Percentiles rank a stretch among this genome's conserved stretches.
Conservation (phyloP, 2,329 filamentous ascomycete genomes). For the Alternaria triticimaculans region DNA sequence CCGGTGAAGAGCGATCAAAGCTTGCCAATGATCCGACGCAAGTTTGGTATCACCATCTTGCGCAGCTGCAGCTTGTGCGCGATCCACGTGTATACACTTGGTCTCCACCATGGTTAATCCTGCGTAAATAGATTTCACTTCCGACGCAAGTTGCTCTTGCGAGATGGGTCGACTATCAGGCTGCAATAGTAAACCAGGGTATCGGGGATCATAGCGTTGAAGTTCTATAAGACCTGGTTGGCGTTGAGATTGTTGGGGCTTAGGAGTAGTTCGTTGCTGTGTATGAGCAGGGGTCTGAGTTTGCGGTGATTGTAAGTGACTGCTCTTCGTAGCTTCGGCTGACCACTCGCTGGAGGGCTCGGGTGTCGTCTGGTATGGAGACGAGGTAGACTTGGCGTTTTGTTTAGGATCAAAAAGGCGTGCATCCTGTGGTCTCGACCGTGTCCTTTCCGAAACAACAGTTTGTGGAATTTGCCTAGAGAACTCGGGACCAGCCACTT, state of each 20-base stretch:
- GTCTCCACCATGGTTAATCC: conserved; percentile 85
- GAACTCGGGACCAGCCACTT: conserved; percentile 36
- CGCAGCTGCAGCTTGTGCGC: conserved; percentile 61
- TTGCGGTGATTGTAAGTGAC: conserved; percentile 22
- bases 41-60: conserved; percentile 57
- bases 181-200: conserved; percentile 58
- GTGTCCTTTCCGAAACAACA: conserved; percentile 21
- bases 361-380: conserved; percentile 27
- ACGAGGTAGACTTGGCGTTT: conserved; percentile 14
- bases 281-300: conserved; percentile 18
- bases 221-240: conserved; percentile 45
- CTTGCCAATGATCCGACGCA: conserved; percentile 79
- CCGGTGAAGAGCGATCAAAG: conserved; percentile 79
- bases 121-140: conserved; percentile 84
- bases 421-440: conserved; percentile 23
- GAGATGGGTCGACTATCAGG: conserved; percentile 73
- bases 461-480: conserved; percentile 29
- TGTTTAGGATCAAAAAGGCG: conserved; percentile 32
- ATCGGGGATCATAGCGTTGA: conserved; percentile 39
- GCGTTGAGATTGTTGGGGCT: conserved; percentile 20
- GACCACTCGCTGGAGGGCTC: conserved; percentile 36
- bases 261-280: conserved; percentile 18
- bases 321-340: conserved; percentile 26
- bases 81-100: conserved; percentile 85
- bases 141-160: conserved; percentile 78